Conservation (phyloP, 169 alveolate species). For the Perkinsus marinus region DNA sequence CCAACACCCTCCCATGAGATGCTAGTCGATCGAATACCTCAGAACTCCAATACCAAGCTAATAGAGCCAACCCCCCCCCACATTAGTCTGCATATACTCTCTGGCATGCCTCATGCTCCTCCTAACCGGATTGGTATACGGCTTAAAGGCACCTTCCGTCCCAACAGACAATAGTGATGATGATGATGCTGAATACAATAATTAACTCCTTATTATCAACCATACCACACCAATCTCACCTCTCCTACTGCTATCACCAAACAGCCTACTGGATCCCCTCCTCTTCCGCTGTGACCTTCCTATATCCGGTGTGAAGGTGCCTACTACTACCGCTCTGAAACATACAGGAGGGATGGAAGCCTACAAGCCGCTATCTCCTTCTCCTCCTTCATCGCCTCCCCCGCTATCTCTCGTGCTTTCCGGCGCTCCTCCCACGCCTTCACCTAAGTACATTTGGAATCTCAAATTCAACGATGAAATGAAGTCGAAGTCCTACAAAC, state of each 20-base stretch:
- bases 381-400: neutral
- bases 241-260: neutral
- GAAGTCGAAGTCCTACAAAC: too few relatives aligned
- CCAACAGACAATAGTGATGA: neutral
- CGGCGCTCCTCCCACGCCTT: neutral
- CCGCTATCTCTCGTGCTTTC: neutral
- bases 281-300: neutral
- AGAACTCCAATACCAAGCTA: too few relatives aligned
- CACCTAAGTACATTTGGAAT: too few relatives aligned
- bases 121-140: neutral
- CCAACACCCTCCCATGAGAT: neutral
- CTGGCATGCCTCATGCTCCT: neutral
- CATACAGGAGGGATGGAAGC: neutral
- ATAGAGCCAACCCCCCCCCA: neutral
- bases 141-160: neutral
- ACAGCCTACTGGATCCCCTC: neutral
- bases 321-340: neutral
- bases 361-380: neutral
- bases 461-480: too few relatives aligned
- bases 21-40: neutral
- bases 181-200: neutral
- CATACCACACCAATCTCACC: too few relatives aligned
- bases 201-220: too few relatives aligned
- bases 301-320: neutral
- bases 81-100: neutral